Evolutionary conservation across 768 basidiomycete species (phyloP).

Genomic region (Pleurotus tuoliensis): DNA sequence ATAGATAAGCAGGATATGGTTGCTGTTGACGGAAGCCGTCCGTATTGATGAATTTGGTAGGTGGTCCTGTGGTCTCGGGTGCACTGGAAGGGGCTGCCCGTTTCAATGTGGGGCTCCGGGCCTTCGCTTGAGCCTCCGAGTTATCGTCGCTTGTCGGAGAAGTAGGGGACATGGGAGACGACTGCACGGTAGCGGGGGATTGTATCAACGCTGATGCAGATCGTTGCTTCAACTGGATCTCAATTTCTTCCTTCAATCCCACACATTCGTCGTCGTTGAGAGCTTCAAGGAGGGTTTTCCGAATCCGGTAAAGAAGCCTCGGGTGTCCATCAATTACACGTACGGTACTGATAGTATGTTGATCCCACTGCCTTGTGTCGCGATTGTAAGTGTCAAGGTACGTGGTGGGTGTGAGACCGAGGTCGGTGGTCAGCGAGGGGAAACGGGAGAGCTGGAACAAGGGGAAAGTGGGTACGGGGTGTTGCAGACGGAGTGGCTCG

Average conservation of each 20-base stretch:
- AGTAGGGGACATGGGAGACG: background rate
- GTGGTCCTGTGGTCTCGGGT: slow-evolving; percentile 8
- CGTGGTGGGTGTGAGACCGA: slow-evolving; percentile 46
- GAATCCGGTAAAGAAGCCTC: slow-evolving; percentile 56
- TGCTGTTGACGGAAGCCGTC: slow-evolving; percentile 3
- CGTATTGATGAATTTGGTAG: background rate
- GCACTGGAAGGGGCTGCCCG: slow-evolving; percentile 12
- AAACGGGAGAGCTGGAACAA: slow-evolving; percentile 57
- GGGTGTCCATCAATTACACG: slow-evolving; percentile 58
- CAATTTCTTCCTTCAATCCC: slow-evolving; percentile 52
- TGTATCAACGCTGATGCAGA: background rate
- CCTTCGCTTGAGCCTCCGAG: background rate
- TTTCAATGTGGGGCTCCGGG: slow-evolving; percentile 12
- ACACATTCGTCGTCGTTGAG: slow-evolving; percentile 55
- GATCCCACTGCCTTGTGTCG: slow-evolving; percentile 59
- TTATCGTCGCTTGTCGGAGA: background rate
- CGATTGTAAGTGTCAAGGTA: slow-evolving; percentile 62
- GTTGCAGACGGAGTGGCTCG: slow-evolving; percentile 55
- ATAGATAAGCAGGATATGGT: slow-evolving; percentile 5
- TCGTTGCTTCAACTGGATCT: slow-evolving; percentile 25
- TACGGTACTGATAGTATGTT: slow-evolving; percentile 57
- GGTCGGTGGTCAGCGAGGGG: slow-evolving; percentile 46
- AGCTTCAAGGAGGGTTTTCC: slow-evolving; percentile 56
- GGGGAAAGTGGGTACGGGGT: slow-evolving; percentile 60
- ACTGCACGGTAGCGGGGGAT: background rate